Percentiles rank a stretch among this genome's conserved stretches.
Conservation (phyloP, 768 basidiomycete species). For the Russula emetica region DNA sequence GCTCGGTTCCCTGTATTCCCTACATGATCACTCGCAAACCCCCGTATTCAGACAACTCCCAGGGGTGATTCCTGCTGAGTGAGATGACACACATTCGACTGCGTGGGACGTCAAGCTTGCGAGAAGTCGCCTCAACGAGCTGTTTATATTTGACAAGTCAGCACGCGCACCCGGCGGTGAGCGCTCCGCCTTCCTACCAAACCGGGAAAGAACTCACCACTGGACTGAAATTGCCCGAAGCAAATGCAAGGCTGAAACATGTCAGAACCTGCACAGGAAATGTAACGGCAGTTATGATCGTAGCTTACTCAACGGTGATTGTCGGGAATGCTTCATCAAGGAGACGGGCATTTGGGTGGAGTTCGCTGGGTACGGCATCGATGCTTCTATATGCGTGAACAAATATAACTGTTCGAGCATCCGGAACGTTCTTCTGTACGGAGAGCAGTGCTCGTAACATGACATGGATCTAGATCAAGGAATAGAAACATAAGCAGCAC, state of each 20-base stretch:
- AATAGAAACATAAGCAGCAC: neutral
- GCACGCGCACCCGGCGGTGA: neutral
- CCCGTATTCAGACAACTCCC: conserved; percentile 25
- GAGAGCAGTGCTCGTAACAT: conserved; percentile 27
- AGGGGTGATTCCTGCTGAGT: conserved; percentile 19
- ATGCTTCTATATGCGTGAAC: conserved; percentile 26
- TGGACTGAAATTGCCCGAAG: conserved; percentile 19
- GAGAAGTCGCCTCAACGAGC: conserved; percentile 26
- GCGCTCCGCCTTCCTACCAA: neutral
- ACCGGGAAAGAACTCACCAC: conserved; percentile 12
- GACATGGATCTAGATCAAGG: conserved; percentile 20
- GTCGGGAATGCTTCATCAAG: conserved; percentile 29
- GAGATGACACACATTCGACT: conserved; percentile 27
- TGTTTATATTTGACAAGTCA: neutral
- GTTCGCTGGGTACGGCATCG: conserved; percentile 25
- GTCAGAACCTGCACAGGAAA: neutral
- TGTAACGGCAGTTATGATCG: neutral
- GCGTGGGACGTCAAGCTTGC: conserved; percentile 16
- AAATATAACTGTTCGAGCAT: conserved; percentile 25
- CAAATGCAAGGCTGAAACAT: conserved; percentile 22
- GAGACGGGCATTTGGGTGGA: conserved; percentile 27
- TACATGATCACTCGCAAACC: conserved; percentile 25
- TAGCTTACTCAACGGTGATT: conserved; percentile 26
- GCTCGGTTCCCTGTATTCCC: neutral
- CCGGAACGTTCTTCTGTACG: conserved; percentile 25